Conservation (phyloP, 257 asterid species). For the Knoxia roxburghii region DNA sequence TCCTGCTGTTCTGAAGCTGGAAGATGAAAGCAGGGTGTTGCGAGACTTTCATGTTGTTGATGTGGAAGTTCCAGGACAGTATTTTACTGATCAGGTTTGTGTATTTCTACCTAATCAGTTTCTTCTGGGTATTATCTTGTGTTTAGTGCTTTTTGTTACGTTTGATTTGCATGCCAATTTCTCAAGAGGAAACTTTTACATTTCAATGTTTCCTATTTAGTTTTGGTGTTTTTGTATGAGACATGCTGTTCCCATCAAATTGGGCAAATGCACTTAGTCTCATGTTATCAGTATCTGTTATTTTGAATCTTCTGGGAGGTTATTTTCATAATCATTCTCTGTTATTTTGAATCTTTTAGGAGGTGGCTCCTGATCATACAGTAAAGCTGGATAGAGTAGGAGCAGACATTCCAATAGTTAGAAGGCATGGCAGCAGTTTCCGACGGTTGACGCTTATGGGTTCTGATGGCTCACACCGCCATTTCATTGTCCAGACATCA, state of each 20-base stretch:
- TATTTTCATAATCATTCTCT: background rate
- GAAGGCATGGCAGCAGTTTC: slow-evolving; percentile 99
- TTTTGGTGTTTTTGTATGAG: background rate
- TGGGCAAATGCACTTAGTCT: too few relatives aligned
- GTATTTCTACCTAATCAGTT: slow-evolving; percentile 1
- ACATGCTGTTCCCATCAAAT: background rate
- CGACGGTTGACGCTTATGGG: slow-evolving; percentile 94
- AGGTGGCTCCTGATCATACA: slow-evolving; percentile 97
- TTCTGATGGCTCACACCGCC: slow-evolving; percentile 98
- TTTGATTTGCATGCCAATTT: background rate
- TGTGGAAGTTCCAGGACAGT: slow-evolving; percentile 99
- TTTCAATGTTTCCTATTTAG: background rate
- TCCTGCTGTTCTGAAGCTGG: slow-evolving; percentile 94
- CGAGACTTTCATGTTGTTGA: slow-evolving; percentile 94
- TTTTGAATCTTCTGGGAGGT: too few relatives aligned
- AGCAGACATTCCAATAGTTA: slow-evolving; percentile 90
- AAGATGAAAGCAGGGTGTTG: slow-evolving; percentile 97
- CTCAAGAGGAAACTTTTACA: background rate
- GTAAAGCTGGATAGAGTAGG: slow-evolving; percentile 96
- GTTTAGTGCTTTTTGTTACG: background rate
- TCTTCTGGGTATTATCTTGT: background rate
- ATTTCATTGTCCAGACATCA: slow-evolving; percentile 97
- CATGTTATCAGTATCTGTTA: background rate
- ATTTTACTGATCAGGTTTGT: slow-evolving; percentile 84
- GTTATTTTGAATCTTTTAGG: slow-evolving; percentile 36